A percentile compares a stretch with the other conserved stretches of the same genome.
phyloP scores from a whole-genome alignment of 2,329 filamentous ascomycete genomes.

The Fonsecaea multimorphosa region DNA sequence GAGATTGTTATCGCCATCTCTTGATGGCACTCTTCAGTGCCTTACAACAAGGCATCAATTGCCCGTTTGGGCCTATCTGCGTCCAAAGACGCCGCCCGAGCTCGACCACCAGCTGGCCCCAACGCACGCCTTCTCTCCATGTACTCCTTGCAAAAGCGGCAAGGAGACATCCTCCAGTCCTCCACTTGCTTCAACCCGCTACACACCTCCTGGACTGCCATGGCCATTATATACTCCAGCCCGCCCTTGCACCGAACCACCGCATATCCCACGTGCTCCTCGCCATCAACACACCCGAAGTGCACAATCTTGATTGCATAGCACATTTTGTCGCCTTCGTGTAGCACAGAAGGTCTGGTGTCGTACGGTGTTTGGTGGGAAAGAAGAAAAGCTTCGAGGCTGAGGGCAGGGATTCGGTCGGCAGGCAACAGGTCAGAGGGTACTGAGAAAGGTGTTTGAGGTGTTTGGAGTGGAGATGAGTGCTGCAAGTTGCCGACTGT shows the following conservation, averaged over 20 bases:
- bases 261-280: conserved; percentile 17
- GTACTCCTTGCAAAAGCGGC: conserved; percentile 32
- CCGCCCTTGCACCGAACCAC: conserved; percentile 29
- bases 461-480: conserved; percentile 2
- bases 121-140: conserved; percentile 5
- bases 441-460: background rate
- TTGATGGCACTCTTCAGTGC: background rate
- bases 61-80: conserved; percentile 4
- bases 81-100: conserved; percentile 24
- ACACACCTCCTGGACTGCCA: conserved; percentile 23
- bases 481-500: conserved; percentile 20
- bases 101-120: conserved; percentile 2
- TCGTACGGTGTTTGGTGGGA: background rate
- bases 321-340: conserved; percentile 24
- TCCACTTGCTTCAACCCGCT: conserved; percentile 22
- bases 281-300: conserved; percentile 28
- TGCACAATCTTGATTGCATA: conserved; percentile 30
- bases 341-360: background rate
- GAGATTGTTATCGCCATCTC: background rate
- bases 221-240: conserved; percentile 27
- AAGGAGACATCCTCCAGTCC: conserved; percentile 30
- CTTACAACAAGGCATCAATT: conserved; percentile 1
- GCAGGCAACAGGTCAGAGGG: conserved; percentile 4
- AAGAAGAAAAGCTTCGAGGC: background rate
- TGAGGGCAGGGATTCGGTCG: background rate